These are phyloP conservation scores for Pezicula carpinea DNA, from an alignment of 2,329 filamentous ascomycete genomes.

Conservation along the genomic window DNA sequence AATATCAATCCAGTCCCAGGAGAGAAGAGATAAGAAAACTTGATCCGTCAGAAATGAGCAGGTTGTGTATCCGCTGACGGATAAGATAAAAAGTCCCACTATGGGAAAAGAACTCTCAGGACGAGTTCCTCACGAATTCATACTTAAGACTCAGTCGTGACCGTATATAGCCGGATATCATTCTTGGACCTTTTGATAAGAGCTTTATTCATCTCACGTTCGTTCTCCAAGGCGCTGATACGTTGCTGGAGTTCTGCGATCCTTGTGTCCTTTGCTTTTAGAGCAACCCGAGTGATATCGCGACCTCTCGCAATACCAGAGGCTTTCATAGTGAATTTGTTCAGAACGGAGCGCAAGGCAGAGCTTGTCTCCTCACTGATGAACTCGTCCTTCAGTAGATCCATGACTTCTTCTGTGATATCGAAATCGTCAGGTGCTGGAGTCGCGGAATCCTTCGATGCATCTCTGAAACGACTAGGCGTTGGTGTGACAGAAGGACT, in stretches of 20 bases:
- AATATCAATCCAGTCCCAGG: too few relatives aligned
- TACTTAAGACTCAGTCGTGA: not conserved
- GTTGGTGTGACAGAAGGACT: constrained; percentile 23
- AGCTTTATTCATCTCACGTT: constrained; percentile 47
- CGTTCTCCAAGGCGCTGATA: constrained; percentile 51
- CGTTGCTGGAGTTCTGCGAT: constrained; percentile 62
- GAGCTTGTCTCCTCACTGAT: constrained; percentile 34
- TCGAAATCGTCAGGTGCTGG: constrained; percentile 24
- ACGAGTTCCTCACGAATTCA: too few relatives aligned
- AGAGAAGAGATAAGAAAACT: too few relatives aligned
- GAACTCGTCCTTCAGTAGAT: constrained; percentile 39
- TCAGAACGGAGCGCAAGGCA: constrained; percentile 41
- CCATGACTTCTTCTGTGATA: constrained; percentile 44
- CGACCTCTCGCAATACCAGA: constrained; percentile 60
- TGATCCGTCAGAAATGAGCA: too few relatives aligned
- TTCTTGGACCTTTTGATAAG: constrained; percentile 28
- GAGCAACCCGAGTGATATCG: constrained; percentile 57
- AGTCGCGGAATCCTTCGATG: not conserved
- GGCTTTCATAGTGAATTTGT: constrained; percentile 50
- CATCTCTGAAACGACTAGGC: constrained; percentile 17
- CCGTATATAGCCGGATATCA: not conserved
- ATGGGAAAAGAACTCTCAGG: too few relatives aligned
- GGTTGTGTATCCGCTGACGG: too few relatives aligned
- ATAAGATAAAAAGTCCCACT: too few relatives aligned
- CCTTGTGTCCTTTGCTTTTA: constrained; percentile 61